phyloP scores from a whole-genome alignment of 164 flowering plant species.

The Vitis cinerea region DNA sequence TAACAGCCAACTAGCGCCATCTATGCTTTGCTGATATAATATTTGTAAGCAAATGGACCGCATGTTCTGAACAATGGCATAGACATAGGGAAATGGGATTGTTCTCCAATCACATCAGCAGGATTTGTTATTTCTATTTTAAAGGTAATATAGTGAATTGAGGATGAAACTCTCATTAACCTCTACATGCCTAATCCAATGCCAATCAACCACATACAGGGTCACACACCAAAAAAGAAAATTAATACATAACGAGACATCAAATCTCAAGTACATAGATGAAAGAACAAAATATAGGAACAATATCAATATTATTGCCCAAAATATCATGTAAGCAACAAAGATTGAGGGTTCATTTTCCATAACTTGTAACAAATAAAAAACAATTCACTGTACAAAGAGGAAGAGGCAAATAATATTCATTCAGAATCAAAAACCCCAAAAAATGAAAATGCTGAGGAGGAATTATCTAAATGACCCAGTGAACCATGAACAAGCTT shows the following conservation, averaged over 20 bases:
- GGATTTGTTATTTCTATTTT: not conserved
- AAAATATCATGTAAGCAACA: no score
- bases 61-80: not conserved
- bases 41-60: not conserved
- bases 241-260: no score
- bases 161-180: not conserved
- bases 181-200: no score
- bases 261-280: no score
- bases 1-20: not conserved
- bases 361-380: not conserved
- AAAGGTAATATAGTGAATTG: not conserved
- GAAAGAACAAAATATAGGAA: no score
- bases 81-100: not conserved
- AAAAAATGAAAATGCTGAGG: no score
- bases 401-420: no score
- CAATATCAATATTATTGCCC: no score
- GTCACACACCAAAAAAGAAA: not conserved
- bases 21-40: not conserved
- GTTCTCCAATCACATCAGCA: not conserved
- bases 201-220: not conserved
- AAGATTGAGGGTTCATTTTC: not conserved
- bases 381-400: not conserved
- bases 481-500: no score
- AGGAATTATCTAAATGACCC: no score
- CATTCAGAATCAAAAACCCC: not conserved